Evolutionary conservation across 345 rosid genomes (phyloP), one percentile per base, ranked within the genome.

Genomic region (Lepidium aucheri): DNA sequence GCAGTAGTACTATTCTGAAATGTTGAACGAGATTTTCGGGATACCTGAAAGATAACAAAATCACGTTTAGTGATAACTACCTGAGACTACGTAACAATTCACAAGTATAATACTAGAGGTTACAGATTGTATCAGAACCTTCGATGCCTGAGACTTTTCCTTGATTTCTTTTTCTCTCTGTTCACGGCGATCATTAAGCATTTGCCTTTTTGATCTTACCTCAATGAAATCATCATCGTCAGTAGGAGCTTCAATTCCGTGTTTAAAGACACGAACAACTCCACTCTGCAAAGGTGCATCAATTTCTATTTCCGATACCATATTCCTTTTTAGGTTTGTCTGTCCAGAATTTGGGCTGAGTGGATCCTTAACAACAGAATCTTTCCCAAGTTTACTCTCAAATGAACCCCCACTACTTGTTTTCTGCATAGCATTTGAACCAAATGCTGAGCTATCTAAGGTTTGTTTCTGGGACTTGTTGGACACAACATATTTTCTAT

Each of bases 121-220:
- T 46, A 32, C 35, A 50, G 61, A 50, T 40, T 53, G 65, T 47
- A 78, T 41, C 35, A 70, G 43, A 73, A 95, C 99, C 99, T 95
- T 91, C 32, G 85, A 49, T 24, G 79, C 78, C 68, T 83, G 84
- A 39, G 93, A 89, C 77, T 86, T 95, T 35, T 91, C 97, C 80
- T 85, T 95, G 74, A 80, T 84, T 81, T 91, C 95, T 71, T 95
- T 95, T 74, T 95, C 96, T 75, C 95, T 87, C 79, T 91, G 95
- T 74, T 88, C 99, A 66, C 97, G 95, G 18, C 91, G 87, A 76
- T 95, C 93, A 72, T 88, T 91, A 76, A 87, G 81, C 95, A 95
- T 86, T 82, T 95, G 96, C 85, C 95, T 89, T 83, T 91, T 95
- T 59, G 99, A 95, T 73, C 95, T 89, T 41, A 95, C 99, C 83